Conservation (phyloP, 23 red algal species). For the Gracilaria caudata region DNA sequence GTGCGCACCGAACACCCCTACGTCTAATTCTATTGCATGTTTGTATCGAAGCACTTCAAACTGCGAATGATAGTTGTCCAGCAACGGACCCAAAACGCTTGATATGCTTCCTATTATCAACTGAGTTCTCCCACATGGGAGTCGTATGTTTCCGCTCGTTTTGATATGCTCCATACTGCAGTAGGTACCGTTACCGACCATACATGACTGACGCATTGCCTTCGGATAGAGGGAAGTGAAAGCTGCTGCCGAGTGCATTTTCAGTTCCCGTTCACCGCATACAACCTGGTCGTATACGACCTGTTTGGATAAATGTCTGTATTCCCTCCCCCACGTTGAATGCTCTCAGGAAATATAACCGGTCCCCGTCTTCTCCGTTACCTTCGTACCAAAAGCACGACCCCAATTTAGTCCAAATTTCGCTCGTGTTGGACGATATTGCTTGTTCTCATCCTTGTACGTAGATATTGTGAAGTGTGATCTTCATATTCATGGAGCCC, state of each 20-base stretch:
- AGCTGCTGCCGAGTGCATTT: neutral
- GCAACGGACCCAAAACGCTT: constrained; percentile 13
- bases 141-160: neutral
- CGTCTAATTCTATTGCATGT: constrained; percentile 21
- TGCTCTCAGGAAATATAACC: no score
- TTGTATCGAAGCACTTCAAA: constrained; percentile 29
- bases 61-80: constrained; percentile 35
- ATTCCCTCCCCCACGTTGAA: no score
- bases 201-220: neutral
- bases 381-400: no score
- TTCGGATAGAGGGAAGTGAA: neutral
- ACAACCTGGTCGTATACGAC: no score
- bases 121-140: constrained; percentile 6
- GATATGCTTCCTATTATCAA: constrained; percentile 23
- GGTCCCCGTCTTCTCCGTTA: no score
- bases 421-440: no score
- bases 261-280: neutral
- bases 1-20: neutral
- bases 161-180: neutral
- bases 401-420: no score
- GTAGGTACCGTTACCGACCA: neutral
- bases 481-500: no score
- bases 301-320: no score
- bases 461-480: no score
- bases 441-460: no score